Base-by-base conservation (phyloP, 2,329 filamentous ascomycete species). In the Paraphaeosphaeria minitans region DNA sequence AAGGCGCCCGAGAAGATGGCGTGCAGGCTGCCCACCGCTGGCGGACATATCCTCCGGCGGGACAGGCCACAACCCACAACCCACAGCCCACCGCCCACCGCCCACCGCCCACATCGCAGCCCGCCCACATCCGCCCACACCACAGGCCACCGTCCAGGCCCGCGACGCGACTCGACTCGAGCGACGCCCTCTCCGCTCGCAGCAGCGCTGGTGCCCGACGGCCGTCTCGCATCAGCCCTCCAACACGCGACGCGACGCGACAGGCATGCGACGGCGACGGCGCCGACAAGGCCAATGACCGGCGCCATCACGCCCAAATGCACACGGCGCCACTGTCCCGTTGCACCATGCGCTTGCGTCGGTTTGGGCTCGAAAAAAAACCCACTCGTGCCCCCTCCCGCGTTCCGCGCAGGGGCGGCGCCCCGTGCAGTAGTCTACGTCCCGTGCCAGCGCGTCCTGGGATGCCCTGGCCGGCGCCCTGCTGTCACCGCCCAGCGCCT, bases 331-430 rank as follows among this genome's bases (percentile, higher is more conserved):
- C 65, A n/a, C 64, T 54, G 62, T 59, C 57, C 63, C 57, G 53
- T 59, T 56, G 55, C 60, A 65, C 63, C 55, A 53, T 65, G 61
- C 67, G 62, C 66, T 60, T 66, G 66, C 61, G 56, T 69, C 63
- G 62, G 52, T 62, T 64, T 68, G 61, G 62, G 61, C 58, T 45
- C 53, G 3, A 24, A 6, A 51, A 53, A 55, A 33, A 41, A 35
- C 46, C 45, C 54, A 42, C 50, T 67, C 54, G 54, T 65, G 61
- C 66, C 60, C 41, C 35, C 50, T 52, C 54, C 58, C 69, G 68
- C 67, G 65, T 74, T 74, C 71, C 70, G 70, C 71, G 66, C 65
- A 64, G 71, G 63, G 55, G 65, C 62, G 62, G 39, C 61, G 58
- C 57, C 61, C 50, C 55, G 61, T 69, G 70, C 71, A 71, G 68